Conservation (phyloP, 169 alveolate genomes). For the Cryptosporidium canis region DNA sequence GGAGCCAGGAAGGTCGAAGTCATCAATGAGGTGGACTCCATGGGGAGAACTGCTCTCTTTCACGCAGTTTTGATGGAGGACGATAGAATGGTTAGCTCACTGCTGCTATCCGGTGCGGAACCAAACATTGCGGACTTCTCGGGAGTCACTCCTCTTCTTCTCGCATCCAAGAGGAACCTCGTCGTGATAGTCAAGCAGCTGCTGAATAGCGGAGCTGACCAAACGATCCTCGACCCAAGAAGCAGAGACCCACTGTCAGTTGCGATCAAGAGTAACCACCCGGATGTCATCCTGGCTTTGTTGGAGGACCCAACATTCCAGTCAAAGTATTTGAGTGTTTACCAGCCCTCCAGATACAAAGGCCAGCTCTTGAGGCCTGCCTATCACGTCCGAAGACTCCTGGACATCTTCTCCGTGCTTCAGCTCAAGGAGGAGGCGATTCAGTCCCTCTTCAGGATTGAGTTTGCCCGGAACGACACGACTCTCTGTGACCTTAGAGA, state of each 20-base stretch:
- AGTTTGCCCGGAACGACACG: constrained; percentile 52
- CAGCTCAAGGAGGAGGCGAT: constrained; percentile 30
- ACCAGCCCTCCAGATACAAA: constrained; percentile 32
- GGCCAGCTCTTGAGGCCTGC: constrained; percentile 33
- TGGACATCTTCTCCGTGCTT: constrained; percentile 43
- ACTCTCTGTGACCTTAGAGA: constrained; percentile 56
- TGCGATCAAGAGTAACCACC: constrained; percentile 41
- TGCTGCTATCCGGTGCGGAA: constrained; percentile 55
- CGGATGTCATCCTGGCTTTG: constrained; percentile 31
- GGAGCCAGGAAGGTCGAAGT: background rate
- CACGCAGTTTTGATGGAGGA: constrained; percentile 71
- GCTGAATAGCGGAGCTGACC: constrained; percentile 48
- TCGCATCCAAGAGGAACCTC: constrained; percentile 37
- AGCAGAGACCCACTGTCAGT: constrained; percentile 53
- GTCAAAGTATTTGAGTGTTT: constrained; percentile 38
- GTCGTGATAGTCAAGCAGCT: constrained; percentile 29
- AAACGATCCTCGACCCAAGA: constrained; percentile 23
- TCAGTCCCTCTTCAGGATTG: constrained; percentile 14
- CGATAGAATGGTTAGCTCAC: constrained; percentile 34
- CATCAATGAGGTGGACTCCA: constrained; percentile 43
- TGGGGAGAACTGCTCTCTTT: constrained; percentile 61
- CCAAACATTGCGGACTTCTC: constrained; percentile 63
- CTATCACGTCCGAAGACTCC: constrained; percentile 43
- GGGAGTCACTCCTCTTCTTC: constrained; percentile 48
- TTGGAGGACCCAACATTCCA: constrained; percentile 30